Base-by-base conservation (phyloP, 208 protist species). In the Acanthamoeba culbertsoni region DNA sequence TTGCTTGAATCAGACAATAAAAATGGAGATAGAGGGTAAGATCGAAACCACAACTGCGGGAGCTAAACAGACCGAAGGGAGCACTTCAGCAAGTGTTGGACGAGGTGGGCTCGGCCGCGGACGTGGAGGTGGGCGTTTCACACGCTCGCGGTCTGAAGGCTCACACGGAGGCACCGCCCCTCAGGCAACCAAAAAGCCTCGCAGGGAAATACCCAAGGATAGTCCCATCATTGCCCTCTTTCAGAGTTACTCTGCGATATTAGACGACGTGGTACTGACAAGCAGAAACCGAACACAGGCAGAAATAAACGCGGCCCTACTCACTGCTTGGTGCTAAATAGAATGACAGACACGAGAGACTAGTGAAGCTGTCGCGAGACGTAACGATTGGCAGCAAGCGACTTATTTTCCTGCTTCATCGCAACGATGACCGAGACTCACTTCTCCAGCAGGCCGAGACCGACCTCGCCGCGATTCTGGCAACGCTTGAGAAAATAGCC, bases 341-440 rank as follows among this genome's bases (percentile, higher is more conserved):
- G 94, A 94, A 96, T 82, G 95, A 96, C 91, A 88, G 90, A 84
- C 79, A 91, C 86, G 95, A 96, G 88, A 93, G 95, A 37, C 73
- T 96, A 55, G 93, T 96, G 31, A 96, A 96, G 77, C 46, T 93
- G 51, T 91, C 63, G 43, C 75, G 95, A 37, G 95, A 96, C 92
- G 86, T 95, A 16, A 96, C 95, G 4, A 94, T 94, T 35, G 28
- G 6, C 35, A 96, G 95, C 77, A 96, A 96, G 65, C 77, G 93
- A 35, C 28, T 95, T 1, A 96, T 96, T 31, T 96, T 94, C 40
- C 71, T 95, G 31, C 86, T 96, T 33, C 93, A 95, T 28, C 62
- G 84, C 35, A 63, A 31, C 7, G 88, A 82, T 57, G 57, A 57
- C 20, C 45, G 45, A 10, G 18, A 12, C 20, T 26, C 79, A 26